These are phyloP conservation scores for Botrytis fragariae DNA, from an alignment of 2,329 filamentous ascomycete species.

Conservation along the genomic window DNA sequence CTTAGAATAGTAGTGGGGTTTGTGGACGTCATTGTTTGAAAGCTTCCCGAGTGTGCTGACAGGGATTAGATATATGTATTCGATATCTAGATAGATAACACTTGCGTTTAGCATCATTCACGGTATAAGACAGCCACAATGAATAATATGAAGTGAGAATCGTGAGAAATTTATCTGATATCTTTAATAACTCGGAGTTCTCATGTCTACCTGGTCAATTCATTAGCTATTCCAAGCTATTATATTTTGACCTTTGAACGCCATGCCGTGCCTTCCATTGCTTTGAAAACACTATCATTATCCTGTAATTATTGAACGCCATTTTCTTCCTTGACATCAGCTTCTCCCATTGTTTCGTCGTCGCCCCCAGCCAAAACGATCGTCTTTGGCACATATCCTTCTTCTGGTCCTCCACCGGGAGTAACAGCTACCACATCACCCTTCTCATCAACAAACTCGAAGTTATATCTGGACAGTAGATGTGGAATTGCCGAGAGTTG, in stretches of 20 bases:
- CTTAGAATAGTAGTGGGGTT: constrained; percentile 20
- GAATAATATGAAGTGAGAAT: neutral
- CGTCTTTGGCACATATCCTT: constrained; percentile 56
- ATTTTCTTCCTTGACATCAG: constrained; percentile 37
- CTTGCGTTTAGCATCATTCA: neutral
- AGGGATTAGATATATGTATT: neutral
- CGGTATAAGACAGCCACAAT: neutral
- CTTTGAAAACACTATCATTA: neutral
- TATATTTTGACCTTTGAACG: constrained; percentile 28
- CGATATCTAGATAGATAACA: neutral
- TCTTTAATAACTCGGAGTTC: neutral
- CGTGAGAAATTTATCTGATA: neutral
- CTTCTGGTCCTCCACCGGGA: constrained; percentile 64
- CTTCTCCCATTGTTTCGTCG: constrained; percentile 59
- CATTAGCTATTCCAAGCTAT: constrained; percentile 23
- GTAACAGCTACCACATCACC: constrained; percentile 84
- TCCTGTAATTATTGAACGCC: constrained; percentile 37
- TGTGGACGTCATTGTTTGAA: constrained; percentile 13
- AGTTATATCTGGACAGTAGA: constrained; percentile 90
- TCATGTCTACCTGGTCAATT: constrained; percentile 5
- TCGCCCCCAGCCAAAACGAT: constrained; percentile 62
- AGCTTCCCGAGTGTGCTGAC: neutral
- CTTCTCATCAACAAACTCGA: constrained; percentile 93
- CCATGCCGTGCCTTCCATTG: constrained; percentile 20
- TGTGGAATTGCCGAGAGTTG: constrained; percentile 96